Evolutionary conservation across 306 rosid species (phyloP).

Genomic region (Notholithocarpus densiflorus): DNA sequence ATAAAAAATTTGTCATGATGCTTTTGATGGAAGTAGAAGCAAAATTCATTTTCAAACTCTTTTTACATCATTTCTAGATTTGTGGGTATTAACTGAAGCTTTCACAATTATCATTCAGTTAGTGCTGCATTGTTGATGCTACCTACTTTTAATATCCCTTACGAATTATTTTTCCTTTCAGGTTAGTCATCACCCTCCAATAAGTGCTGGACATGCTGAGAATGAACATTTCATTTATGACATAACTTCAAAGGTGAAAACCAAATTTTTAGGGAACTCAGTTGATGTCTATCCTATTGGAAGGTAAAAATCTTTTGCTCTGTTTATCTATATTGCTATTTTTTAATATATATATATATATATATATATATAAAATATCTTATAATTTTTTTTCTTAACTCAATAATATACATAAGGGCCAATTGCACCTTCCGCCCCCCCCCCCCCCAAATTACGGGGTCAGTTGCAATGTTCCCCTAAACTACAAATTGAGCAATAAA

Average conservation of each 20-base stretch:
- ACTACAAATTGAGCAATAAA: no score
- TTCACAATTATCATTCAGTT: slow-evolving; percentile 2
- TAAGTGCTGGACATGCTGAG: slow-evolving; percentile 95
- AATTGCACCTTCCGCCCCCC: no score
- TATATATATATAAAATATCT: not conserved
- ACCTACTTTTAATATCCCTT: slow-evolving; percentile 19
- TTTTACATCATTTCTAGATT: not conserved
- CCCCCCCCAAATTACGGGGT: no score
- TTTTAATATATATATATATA: no score
- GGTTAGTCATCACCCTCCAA: slow-evolving; percentile 99
- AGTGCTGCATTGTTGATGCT: not conserved
- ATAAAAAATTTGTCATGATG: not conserved
- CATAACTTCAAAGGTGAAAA: slow-evolving; percentile 88
- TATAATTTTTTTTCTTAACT: slow-evolving; percentile 3
- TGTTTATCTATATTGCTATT: not conserved
- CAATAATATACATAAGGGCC: not conserved
- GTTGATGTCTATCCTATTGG: slow-evolving; percentile 87
- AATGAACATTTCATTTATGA: slow-evolving; percentile 90
- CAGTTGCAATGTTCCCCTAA: no score
- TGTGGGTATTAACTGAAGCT: slow-evolving; percentile 1
- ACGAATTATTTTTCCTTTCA: slow-evolving; percentile 30
- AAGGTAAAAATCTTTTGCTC: slow-evolving; percentile 47
- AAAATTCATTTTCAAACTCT: not conserved
- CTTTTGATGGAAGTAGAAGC: slow-evolving; percentile 6
- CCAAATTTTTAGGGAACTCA: slow-evolving; percentile 88